Conservation (phyloP, 2,329 filamentous ascomycete species). For the Hortaea werneckii region DNA sequence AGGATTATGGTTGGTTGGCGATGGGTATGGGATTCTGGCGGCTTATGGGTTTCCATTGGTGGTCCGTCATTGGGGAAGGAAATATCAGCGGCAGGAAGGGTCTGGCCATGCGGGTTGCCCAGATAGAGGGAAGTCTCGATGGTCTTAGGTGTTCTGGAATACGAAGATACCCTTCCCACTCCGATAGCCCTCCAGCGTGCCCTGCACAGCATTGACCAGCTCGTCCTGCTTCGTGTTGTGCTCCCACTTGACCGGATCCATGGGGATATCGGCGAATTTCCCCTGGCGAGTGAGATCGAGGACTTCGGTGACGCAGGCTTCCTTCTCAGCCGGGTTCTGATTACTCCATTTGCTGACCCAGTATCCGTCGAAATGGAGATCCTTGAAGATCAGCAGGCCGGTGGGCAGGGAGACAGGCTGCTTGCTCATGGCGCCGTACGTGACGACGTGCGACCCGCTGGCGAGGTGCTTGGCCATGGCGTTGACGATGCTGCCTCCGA, state of each 20-base stretch:
- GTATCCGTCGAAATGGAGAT: slow-evolving; percentile 81
- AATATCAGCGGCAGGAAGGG: too few relatives aligned
- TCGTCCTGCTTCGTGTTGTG: slow-evolving; percentile 65
- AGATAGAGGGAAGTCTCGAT: too few relatives aligned
- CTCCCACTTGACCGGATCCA: slow-evolving; percentile 73
- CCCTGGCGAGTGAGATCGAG: slow-evolving; percentile 63
- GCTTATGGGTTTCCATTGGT: too few relatives aligned
- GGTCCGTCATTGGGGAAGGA: too few relatives aligned
- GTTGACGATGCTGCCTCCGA: slow-evolving; percentile 77
- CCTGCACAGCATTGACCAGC: slow-evolving; percentile 66
- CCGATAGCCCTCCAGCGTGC: slow-evolving; percentile 73
- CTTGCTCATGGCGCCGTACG: slow-evolving; percentile 90
- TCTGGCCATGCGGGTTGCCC: too few relatives aligned
- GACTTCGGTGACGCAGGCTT: slow-evolving; percentile 74
- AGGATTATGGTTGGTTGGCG: too few relatives aligned
- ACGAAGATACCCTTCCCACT: slow-evolving; percentile 85
- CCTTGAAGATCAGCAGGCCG: slow-evolving; percentile 83
- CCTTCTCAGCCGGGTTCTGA: slow-evolving; percentile 60
- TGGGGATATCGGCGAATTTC: slow-evolving; percentile 72
- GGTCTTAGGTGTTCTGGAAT: slow-evolving; percentile 48
- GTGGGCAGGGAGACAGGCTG: slow-evolving; percentile 75
- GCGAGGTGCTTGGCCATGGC: slow-evolving; percentile 63
- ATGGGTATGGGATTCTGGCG: too few relatives aligned
- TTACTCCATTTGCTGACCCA: slow-evolving; percentile 91
- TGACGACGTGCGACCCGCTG: slow-evolving; percentile 65